Percentiles rank a stretch among this genome's conserved stretches.
These are phyloP conservation scores for Ophiostoma fasciatum DNA, from an alignment of 2,329 filamentous ascomycete species.

Conservation along the genomic window DNA sequence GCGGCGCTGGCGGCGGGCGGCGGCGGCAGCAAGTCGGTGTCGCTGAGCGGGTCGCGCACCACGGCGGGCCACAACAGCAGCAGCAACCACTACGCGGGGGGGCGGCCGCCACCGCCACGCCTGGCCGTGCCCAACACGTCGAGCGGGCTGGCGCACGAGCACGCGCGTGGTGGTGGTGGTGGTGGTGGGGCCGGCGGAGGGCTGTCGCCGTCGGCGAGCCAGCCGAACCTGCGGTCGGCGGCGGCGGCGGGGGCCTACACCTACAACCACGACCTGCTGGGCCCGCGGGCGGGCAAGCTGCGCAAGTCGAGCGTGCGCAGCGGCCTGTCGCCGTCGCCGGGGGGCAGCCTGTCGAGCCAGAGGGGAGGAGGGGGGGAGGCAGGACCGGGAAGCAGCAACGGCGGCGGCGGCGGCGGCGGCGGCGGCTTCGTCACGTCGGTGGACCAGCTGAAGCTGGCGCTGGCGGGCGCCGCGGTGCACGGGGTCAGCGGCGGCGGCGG, in stretches of 20 bases:
- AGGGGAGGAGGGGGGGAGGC: no score
- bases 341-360: conserved; percentile 18
- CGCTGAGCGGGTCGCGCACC: conserved; percentile 27
- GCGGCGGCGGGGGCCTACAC: conserved; percentile 10
- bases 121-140: conserved; percentile 13
- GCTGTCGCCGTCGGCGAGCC: conserved; percentile 34
- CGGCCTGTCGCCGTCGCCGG: conserved; percentile 29
- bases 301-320: conserved; percentile 42
- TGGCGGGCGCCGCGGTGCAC: conserved; percentile 32
- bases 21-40: conserved; percentile 57
- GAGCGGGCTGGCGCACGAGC: conserved; percentile 27
- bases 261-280: conserved; percentile 11
- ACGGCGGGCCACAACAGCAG: conserved; percentile 24
- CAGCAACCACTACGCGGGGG: no score
- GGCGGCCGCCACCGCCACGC: no score
- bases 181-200: no score
- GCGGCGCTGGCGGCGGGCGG: conserved; percentile 59
- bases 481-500: conserved; percentile 17
- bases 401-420: conserved; percentile 13
- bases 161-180: no score
- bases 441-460: conserved; percentile 47
- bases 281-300: conserved; percentile 26
- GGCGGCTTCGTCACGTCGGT: conserved; percentile 42
- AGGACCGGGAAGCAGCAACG: conserved; percentile 16
- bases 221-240: conserved; percentile 28